Conservation (phyloP, 164 flowering plant species). For the Paratinospora sagittata region DNA sequence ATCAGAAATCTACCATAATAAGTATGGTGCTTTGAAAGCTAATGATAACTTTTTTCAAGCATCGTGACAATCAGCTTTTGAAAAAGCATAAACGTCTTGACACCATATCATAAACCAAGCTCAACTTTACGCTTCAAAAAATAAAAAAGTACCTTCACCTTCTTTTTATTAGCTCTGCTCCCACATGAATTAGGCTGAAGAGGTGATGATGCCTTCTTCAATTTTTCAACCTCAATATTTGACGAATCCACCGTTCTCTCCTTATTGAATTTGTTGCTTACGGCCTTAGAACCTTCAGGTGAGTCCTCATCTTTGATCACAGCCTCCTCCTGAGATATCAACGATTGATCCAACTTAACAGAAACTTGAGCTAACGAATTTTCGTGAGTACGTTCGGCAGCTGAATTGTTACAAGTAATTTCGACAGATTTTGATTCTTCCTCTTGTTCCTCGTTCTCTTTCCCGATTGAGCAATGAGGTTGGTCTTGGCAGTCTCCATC, state of each 20-base stretch:
- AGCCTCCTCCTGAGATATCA: conserved; percentile 17
- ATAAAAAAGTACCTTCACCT: conserved; percentile 46
- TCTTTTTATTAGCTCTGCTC: conserved; percentile 39
- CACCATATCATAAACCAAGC: too few relatives aligned
- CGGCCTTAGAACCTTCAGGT: conserved; percentile 28
- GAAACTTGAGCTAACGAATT: conserved; percentile 9
- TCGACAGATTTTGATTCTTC: conserved; percentile 86
- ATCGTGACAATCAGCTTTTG: background rate
- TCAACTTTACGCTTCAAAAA: too few relatives aligned
- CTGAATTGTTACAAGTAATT: conserved; percentile 40
- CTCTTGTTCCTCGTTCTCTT: conserved; percentile 41
- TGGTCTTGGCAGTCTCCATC: conserved; percentile 57
- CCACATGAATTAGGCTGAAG: conserved; percentile 24
- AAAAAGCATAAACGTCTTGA: background rate
- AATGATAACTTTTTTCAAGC: background rate
- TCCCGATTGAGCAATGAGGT: conserved; percentile 38
- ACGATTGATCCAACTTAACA: conserved; percentile 10
- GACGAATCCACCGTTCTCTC: conserved; percentile 15
- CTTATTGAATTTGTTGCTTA: conserved; percentile 15
- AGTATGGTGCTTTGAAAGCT: background rate
- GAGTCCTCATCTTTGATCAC: conserved; percentile 47
- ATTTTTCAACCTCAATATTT: conserved; percentile 14
- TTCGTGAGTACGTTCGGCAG: conserved; percentile 16
- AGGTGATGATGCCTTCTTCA: conserved; percentile 30
- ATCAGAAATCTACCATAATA: too few relatives aligned